phyloP scores from a whole-genome alignment of 805 yeast genomes.

The Candida quercuum region DNA sequence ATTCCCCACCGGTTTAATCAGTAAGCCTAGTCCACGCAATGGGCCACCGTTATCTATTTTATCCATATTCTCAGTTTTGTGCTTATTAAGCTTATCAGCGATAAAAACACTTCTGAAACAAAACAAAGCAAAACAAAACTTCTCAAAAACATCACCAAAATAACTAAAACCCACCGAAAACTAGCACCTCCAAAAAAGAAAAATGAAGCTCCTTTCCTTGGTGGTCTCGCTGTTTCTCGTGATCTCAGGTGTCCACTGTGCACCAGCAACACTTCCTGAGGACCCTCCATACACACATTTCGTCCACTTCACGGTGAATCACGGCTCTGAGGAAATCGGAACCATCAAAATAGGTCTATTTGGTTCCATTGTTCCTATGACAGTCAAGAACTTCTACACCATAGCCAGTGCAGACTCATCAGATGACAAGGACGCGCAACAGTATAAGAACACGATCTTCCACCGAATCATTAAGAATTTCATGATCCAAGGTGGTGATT shows the following conservation, averaged over 20 bases:
- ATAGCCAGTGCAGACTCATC: constrained; percentile 32
- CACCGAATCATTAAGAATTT: constrained; percentile 70
- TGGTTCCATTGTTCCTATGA: constrained; percentile 60
- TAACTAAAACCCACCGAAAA: too few species aligned
- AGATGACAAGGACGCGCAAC: constrained; percentile 17
- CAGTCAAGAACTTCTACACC: constrained; percentile 53
- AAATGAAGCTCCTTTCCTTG: constrained; percentile 11
- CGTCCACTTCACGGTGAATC: constrained; percentile 19
- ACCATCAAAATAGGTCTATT: constrained; percentile 55
- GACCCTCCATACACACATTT: constrained; percentile 24
- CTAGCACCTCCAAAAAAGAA: too few species aligned
- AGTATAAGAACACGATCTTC: constrained; percentile 58
- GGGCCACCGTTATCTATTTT: too few species aligned
- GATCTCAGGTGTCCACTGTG: constrained; percentile 4
- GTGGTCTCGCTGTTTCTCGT: constrained; percentile 4
- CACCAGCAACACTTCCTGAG: constrained; percentile 8
- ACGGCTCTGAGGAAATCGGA: constrained; percentile 17
- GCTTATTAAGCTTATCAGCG: too few species aligned
- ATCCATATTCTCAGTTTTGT: too few species aligned
- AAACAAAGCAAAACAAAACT: too few species aligned
- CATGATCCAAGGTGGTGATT: constrained; percentile 89
- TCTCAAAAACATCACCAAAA: too few species aligned
- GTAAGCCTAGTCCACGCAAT: too few species aligned
- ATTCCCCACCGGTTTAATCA: too few species aligned
- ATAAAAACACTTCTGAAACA: too few species aligned